Conservation (phyloP, 441 rosid species). For the Jatropha podagrica region DNA sequence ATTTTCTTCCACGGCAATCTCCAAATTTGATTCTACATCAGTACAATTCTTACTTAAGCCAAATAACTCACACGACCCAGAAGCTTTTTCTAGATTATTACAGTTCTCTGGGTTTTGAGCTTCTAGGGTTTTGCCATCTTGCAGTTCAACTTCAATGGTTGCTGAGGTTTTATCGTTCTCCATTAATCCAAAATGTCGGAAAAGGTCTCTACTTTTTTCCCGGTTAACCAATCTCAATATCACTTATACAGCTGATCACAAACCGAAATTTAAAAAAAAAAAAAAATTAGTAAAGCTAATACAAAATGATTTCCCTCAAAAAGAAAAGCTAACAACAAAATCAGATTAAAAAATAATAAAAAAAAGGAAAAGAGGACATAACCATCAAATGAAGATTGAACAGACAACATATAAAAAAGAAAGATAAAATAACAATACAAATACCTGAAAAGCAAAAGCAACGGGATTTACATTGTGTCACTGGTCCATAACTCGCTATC, state of each 20-base stretch:
- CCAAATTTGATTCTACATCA: slow-evolving; percentile 30
- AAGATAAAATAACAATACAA: neutral
- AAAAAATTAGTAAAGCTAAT: slow-evolving; percentile 9
- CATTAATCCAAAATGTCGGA: slow-evolving; percentile 25
- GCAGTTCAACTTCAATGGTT: slow-evolving; percentile 39
- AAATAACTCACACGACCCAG: slow-evolving; percentile 19
- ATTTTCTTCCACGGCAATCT: slow-evolving; percentile 24
- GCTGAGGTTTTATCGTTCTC: slow-evolving; percentile 37
- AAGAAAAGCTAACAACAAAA: neutral
- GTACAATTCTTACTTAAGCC: slow-evolving; percentile 24
- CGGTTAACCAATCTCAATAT: slow-evolving; percentile 4
- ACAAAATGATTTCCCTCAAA: neutral
- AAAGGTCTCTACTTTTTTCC: slow-evolving; percentile 9
- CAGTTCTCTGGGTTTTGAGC: slow-evolving; percentile 13
- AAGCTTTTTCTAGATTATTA: slow-evolving; percentile 15
- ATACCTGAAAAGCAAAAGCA: slow-evolving; percentile 21
- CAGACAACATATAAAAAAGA: neutral
- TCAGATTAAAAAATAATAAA: neutral
- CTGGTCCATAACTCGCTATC: neutral
- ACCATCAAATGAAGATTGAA: neutral
- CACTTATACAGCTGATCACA: slow-evolving; percentile 28
- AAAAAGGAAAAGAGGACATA: neutral
- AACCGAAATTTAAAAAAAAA: neutral
- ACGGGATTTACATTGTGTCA: slow-evolving; percentile 15
- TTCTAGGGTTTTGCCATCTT: slow-evolving; percentile 47